phyloP scores from a whole-genome alignment of 2,329 filamentous ascomycete genomes.

The Chalaropsis thielavioides region DNA sequence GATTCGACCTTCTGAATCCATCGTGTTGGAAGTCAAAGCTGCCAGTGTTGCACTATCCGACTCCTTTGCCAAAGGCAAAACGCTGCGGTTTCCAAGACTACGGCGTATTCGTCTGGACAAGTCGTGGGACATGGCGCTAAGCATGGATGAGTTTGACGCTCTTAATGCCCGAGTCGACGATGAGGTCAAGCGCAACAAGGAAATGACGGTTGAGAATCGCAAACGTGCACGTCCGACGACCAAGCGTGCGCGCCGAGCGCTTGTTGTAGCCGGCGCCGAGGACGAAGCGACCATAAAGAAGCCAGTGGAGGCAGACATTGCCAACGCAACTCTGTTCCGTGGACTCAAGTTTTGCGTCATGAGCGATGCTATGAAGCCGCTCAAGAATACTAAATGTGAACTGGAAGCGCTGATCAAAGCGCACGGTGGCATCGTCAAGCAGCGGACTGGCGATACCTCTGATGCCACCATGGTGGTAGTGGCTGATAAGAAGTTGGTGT shows the following conservation, averaged over 20 bases:
- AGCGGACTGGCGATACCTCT: slow-evolving; percentile 45
- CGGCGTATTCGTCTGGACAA: slow-evolving; percentile 70
- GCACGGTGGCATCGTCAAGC: slow-evolving; percentile 66
- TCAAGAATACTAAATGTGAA: slow-evolving; percentile 62
- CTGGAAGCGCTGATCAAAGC: slow-evolving; percentile 70
- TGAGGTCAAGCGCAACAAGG: slow-evolving; percentile 52
- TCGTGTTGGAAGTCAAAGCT: slow-evolving; percentile 82
- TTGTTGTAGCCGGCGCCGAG: slow-evolving; percentile 53
- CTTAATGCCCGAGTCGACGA: slow-evolving; percentile 55
- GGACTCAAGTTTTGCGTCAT: slow-evolving; percentile 72
- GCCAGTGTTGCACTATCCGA: slow-evolving; percentile 62
- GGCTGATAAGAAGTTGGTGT: slow-evolving; percentile 66
- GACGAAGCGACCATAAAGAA: neutral
- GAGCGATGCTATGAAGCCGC: slow-evolving; percentile 55
- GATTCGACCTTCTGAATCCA: slow-evolving; percentile 78
- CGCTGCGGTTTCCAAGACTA: slow-evolving; percentile 83
- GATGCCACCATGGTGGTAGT: slow-evolving; percentile 49
- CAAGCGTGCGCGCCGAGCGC: slow-evolving; percentile 53
- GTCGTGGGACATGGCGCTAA: slow-evolving; percentile 65
- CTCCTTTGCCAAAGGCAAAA: slow-evolving; percentile 61
- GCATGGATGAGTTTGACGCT: slow-evolving; percentile 60
- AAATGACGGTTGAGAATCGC: slow-evolving; percentile 62
- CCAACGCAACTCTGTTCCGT: slow-evolving; percentile 52
- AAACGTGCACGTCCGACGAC: slow-evolving; percentile 29
- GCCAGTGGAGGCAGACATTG: neutral